Conservation (phyloP, 441 rosid genomes). For the Sinapis alba region DNA sequence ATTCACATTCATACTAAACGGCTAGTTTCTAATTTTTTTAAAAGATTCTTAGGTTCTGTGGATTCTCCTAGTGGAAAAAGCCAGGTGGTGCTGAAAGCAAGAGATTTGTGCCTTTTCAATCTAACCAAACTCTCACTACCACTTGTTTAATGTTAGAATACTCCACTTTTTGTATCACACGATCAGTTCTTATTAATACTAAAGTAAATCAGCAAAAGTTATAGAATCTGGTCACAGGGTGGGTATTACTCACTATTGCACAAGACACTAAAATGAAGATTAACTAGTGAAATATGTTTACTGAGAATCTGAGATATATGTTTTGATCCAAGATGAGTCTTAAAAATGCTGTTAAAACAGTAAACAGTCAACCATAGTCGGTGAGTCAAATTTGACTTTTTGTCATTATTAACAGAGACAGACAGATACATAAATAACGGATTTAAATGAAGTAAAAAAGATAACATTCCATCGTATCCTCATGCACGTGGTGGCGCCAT, state of each 20-base stretch:
- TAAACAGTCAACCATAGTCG: constrained; percentile 5
- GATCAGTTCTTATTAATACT: constrained; percentile 5
- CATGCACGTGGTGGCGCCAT: constrained; percentile 38
- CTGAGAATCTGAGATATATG: background rate
- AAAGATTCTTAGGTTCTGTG: constrained; percentile 9
- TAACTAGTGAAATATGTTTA: background rate
- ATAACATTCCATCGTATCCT: background rate
- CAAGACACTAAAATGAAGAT: background rate
- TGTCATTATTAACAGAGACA: background rate
- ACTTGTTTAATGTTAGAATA: background rate
- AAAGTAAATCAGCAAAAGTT: background rate
- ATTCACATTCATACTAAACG: constrained; percentile 30
- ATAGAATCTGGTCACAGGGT: background rate
- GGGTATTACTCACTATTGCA: background rate
- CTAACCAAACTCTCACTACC: constrained; percentile 1
- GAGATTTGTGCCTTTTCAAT: constrained; percentile 29
- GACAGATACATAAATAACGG: background rate
- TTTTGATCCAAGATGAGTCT: background rate
- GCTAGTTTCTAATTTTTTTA: constrained; percentile 27
- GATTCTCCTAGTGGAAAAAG: constrained; percentile 28
- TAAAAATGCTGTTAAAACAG: background rate
- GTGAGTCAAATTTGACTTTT: constrained; percentile 30
- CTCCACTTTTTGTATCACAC: constrained; percentile 12
- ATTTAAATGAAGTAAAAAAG: constrained; percentile 22
- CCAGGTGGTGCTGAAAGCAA: constrained; percentile 36